Base-by-base conservation (phyloP, 1,139 yeast genomes). In the Taphrina betulina region DNA sequence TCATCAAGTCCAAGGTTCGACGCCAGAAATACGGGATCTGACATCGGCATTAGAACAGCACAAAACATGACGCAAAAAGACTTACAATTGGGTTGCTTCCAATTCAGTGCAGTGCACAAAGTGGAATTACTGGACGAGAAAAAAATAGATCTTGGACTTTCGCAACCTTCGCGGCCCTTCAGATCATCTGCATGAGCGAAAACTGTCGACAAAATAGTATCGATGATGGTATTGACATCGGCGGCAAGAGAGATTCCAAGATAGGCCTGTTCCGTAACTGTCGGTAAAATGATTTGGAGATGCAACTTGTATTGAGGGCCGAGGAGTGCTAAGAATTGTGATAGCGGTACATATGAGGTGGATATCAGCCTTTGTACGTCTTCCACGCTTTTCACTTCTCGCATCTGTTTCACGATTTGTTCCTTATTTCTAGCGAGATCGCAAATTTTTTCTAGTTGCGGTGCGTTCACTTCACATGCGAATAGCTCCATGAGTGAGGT, bases 51-150 rank as follows among this genome's bases (percentile, higher is more conserved):
- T n/a, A n/a, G n/a, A n/a, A n/a, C n/a, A n/a, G n/a, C n/a, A n/a
- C n/a, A n/a, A n/a, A n/a, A 50, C 60, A 57, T 36, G 62, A 60
- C 26, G 44, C 57, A 85, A 63, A 92, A 83, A 0, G 92, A 97
- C 0, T 98, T 96, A 71, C 85, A 92, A 69, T 90, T 92, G 3
- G 98, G 98, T 71, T 92, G 98, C 70, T 92, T 92, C 98, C 98
- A 92, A 69, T 92, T 92, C 63, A 92, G 74, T 50, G 88, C 85
- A 17, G 95, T 88, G 70, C 98, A 92, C 17, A 89, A 87, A 51
- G 83, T 79, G 29, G 96, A 85, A 69, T 89, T 89, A 51, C 88
- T 80, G 0, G 96, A 87, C 16, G 95, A 80, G 69, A 92, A 85
- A 5, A 90, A 82, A 33, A 92, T 33, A 20, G 63, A 59, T 8